Base-by-base conservation (phyloP, 192 early-diverging fungal species). In the Coemansia sp. region DNA sequence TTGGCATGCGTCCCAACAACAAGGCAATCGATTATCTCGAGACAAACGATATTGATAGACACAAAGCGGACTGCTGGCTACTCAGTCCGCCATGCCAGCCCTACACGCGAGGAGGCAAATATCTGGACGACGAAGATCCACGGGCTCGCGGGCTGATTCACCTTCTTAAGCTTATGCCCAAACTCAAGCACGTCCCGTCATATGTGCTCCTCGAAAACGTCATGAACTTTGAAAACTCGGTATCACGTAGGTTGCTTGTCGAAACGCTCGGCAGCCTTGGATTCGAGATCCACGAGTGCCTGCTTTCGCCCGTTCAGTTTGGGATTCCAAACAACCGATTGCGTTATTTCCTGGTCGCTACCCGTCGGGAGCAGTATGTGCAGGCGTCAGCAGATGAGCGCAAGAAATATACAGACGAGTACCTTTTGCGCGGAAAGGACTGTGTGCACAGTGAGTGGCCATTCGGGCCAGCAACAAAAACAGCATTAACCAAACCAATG, bases 61-160 rank as follows among this genome's bases (percentile, higher is more conserved):
- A 87, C 59, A 61, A 83, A 10, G 89, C 89, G 1, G 82, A 89
- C 64, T 87, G 86, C 48, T 95, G 95, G 95, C 78, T 98, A 9
- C 78, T 95, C 48, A 91, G 89, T 55, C 95, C 95, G 23, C 95
- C 95, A 0, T 98, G 95, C 57, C 95, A 97, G 80, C 83, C 85
- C 2, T 88, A 89, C 54, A 90, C 88, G 0, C 78, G 82, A 12
- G 91, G 88, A 18, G 93, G 93, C 17, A 93, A 91, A 46, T 53
- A 78, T 43, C 67, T 90, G 57, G 91, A 95, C 57, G 81, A 85
- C 62, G 60, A 71, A 22, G 73, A 77, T 33, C 53, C 60, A 4
- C 67, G 73, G 0, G 73, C 73, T 0, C 59, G 73, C 23, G 73
- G 73, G 2, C 53, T 77, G 27, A 66, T 77, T 22, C 73, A 67